Evolutionary conservation across 192 early-diverging fungal genomes (phyloP).

Genomic region (Coemansia sp.): DNA sequence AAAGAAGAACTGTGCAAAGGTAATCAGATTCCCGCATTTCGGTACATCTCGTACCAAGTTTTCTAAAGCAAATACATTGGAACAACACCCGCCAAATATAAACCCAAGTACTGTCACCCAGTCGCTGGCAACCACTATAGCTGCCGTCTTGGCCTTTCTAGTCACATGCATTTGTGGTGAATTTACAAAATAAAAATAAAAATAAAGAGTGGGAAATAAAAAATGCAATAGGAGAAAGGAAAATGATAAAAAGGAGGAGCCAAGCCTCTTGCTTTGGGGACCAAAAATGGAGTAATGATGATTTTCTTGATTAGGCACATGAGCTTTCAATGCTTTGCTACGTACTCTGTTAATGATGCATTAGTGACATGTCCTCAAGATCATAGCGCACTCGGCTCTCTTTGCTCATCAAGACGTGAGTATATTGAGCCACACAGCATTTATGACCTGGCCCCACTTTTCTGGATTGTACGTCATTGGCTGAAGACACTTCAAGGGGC

Average conservation of each 20-base stretch:
- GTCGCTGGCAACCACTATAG: constrained; percentile 38
- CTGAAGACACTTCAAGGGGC: background rate
- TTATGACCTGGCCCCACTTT: background rate
- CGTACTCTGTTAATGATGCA: background rate
- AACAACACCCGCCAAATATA: constrained; percentile 90
- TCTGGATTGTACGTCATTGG: background rate
- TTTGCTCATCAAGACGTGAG: background rate
- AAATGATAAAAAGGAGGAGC: background rate
- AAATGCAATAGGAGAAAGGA: background rate
- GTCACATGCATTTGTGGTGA: constrained; percentile 1
- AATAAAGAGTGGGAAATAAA: constrained; percentile 6
- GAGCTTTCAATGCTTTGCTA: background rate
- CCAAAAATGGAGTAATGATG: background rate
- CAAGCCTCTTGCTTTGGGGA: background rate
- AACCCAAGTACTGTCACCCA: constrained; percentile 68
- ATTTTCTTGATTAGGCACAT: background rate
- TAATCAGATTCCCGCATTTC: constrained; percentile 77
- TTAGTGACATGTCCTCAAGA: background rate
- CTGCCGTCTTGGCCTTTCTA: constrained; percentile 20
- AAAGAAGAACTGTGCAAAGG: constrained; percentile 80
- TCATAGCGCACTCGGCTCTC: background rate
- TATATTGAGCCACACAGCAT: background rate
- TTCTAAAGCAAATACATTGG: constrained; percentile 86
- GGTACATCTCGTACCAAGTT: constrained; percentile 65
- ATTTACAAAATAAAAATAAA: background rate